Evolutionary conservation across 805 yeast species (phyloP).

Genomic region (Hanseniaspora vineae): DNA sequence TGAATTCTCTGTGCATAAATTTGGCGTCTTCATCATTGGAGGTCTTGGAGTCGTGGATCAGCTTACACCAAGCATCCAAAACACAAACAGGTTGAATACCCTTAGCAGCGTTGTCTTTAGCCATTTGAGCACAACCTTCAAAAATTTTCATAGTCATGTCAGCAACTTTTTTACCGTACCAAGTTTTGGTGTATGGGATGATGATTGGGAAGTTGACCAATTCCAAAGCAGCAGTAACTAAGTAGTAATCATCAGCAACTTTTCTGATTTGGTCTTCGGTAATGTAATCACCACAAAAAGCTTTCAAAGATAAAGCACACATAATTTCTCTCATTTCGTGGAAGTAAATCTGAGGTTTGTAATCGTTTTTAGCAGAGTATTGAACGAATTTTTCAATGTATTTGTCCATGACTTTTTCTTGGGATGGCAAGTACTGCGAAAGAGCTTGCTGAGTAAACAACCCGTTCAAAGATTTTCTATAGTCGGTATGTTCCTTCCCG

Average conservation of each 20-base stretch:
- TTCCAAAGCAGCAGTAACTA: conserved; percentile 91
- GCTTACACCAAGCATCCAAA: conserved; percentile 88
- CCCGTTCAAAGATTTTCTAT: conserved; percentile 81
- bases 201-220: conserved; percentile 96
- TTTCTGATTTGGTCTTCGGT: conserved; percentile 79
- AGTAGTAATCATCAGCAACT: conserved; percentile 85
- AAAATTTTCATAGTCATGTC: conserved; percentile 90
- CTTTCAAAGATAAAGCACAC: conserved; percentile 86
- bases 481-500: conserved; percentile 90
- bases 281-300: conserved; percentile 93
- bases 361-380: conserved; percentile 39
- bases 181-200: conserved; percentile 89
- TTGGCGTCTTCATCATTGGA: conserved; percentile 39
- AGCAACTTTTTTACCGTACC: conserved; percentile 93
- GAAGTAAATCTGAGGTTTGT: conserved; percentile 60
- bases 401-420: conserved; percentile 72
- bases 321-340: conserved; percentile 89
- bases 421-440: conserved; percentile 70
- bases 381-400: conserved; percentile 59
- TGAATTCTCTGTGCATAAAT: conserved; percentile 63
- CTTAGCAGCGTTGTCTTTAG: conserved; percentile 64
- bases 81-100: conserved; percentile 79
- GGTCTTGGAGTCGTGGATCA: conserved; percentile 60
- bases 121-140: conserved; percentile 75
- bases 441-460: conserved; percentile 77